These are phyloP conservation scores for Emergomyces orientalis DNA, from an alignment of 2,329 filamentous ascomycete genomes.

Conservation along the genomic window DNA sequence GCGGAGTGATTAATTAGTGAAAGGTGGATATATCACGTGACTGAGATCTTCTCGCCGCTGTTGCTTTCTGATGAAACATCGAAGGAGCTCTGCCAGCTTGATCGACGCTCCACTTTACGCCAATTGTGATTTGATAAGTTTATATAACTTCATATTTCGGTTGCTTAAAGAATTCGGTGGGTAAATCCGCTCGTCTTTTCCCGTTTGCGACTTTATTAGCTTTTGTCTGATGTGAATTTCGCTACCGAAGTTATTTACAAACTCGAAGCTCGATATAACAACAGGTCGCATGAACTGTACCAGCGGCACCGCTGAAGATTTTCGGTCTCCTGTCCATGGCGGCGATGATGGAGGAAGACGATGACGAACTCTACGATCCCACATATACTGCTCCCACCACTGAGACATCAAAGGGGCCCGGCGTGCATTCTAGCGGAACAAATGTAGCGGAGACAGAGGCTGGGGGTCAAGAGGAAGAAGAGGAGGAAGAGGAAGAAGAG, in stretches of 20 bases:
- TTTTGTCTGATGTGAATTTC: background rate
- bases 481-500: constrained; percentile 30
- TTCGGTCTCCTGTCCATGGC: constrained; percentile 2
- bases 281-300: background rate
- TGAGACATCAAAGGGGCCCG: constrained; percentile 24
- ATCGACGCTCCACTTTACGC: background rate
- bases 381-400: constrained; percentile 28
- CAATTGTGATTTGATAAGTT: background rate
- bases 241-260: background rate
- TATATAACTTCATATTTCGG: background rate
- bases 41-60: background rate
- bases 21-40: background rate
- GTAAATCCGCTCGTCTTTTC: background rate
- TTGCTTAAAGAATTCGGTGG: background rate
- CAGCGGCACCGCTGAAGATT: background rate
- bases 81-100: background rate
- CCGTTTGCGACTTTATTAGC: background rate
- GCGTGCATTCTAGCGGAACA: constrained; percentile 20
- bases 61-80: too few relatives aligned
- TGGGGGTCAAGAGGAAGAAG: constrained; percentile 29
- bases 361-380: constrained; percentile 40
- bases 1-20: too few relatives aligned
- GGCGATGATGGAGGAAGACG: constrained; percentile 37
- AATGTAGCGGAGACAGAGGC: constrained; percentile 20
- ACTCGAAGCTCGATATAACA: background rate